phyloP scores from a whole-genome alignment of 2,329 filamentous ascomycete genomes.

The Ophiobolus disseminans region DNA sequence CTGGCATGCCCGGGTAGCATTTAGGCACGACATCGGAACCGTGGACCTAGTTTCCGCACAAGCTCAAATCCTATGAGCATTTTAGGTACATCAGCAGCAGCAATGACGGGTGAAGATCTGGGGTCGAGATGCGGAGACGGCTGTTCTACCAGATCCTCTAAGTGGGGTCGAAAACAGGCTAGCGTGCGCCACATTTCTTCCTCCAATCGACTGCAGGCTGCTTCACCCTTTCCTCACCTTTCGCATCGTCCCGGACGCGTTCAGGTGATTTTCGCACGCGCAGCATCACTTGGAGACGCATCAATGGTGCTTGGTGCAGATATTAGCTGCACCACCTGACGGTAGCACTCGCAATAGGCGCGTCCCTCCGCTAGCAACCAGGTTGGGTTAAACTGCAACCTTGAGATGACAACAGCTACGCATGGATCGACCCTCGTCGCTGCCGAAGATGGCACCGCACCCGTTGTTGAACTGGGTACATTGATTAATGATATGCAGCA shows the following conservation, averaged over 20 bases:
- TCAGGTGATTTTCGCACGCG: too few species aligned
- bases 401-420: background rate
- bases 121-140: constrained; percentile 22
- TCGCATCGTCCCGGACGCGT: background rate
- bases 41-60: background rate
- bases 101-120: constrained; percentile 17
- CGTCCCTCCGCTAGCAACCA: background rate
- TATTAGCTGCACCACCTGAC: too few species aligned
- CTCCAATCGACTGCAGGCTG: constrained; percentile 26
- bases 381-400: background rate
- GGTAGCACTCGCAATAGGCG: too few species aligned
- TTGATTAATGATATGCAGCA: constrained; percentile 16
- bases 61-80: background rate
- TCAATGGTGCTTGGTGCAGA: too few species aligned
- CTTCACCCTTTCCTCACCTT: background rate
- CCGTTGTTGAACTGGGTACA: constrained; percentile 11
- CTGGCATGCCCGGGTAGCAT: too few species aligned
- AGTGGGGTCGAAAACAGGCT: constrained; percentile 15
- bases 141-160: constrained; percentile 12
- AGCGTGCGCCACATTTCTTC: constrained; percentile 34
- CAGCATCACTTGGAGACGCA: too few species aligned
- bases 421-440: background rate
- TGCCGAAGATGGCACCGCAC: constrained; percentile 8
- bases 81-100: background rate
- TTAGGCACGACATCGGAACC: background rate